phyloP scores from a whole-genome alignment of 1,284 basidiomycete genomes.

The Irpex sp. region DNA sequence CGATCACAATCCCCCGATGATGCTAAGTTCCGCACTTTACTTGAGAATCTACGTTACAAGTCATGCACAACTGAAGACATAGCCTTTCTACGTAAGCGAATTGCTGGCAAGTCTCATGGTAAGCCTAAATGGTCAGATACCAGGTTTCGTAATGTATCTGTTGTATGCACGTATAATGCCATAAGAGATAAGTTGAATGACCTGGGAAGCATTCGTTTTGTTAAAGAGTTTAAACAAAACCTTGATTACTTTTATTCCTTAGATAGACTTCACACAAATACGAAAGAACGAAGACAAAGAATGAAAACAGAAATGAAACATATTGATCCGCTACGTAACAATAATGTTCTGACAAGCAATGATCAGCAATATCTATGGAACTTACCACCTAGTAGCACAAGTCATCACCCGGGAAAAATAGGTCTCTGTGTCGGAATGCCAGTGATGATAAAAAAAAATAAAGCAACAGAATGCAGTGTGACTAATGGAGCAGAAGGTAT shows the following conservation, averaged over 20 bases:
- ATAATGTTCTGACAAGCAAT: conserved; percentile 7
- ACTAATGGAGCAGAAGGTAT: conserved; percentile 38
- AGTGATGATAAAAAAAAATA: conserved; percentile 34
- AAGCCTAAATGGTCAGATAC: conserved; percentile 14
- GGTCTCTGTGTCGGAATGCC: conserved; percentile 36
- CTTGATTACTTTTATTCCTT: conserved; percentile 27
- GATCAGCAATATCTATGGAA: conserved; percentile 29
- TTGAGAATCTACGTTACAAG: conserved; percentile 34
- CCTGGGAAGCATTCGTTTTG: conserved; percentile 24
- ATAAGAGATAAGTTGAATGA: conserved; percentile 32
- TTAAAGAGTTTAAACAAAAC: conserved; percentile 23
- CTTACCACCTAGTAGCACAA: conserved; percentile 16
- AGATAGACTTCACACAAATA: conserved; percentile 16
- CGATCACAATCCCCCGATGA: conserved; percentile 20
- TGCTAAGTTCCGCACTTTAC: conserved; percentile 21
- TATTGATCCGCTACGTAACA: conserved; percentile 2
- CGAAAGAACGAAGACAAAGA: not conserved
- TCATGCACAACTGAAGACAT: conserved; percentile 32
- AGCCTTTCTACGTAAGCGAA: conserved; percentile 21
- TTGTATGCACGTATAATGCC: conserved; percentile 30
- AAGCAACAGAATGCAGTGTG: conserved; percentile 34
- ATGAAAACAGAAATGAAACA: not conserved
- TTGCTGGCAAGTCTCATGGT: conserved; percentile 8
- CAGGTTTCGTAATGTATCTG: conserved; percentile 27
- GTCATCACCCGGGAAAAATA: conserved; percentile 25